Evolutionary conservation across 345 rosid species (phyloP), one percentile per base, ranked within the genome.

Genomic region (Euphorbia pulcherrima): DNA sequence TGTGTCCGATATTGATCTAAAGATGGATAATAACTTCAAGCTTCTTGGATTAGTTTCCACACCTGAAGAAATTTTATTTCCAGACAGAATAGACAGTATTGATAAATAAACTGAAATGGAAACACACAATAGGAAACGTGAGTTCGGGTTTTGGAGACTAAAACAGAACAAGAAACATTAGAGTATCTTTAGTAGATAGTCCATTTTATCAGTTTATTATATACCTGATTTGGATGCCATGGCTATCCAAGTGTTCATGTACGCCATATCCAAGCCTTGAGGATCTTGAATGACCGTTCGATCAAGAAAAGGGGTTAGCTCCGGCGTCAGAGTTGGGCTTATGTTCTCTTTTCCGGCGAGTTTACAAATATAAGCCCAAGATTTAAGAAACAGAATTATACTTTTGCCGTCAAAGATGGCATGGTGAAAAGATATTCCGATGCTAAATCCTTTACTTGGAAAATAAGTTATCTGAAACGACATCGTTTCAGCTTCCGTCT

Each of bases 341-440:
- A 11, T 11, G 27, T 8, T 18, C 0, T 11, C 23, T n/a, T 16
- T 4, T 62, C 24, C 11, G 47, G 16, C 12, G 0, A 27, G 26
- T 56, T 40, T 71, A 62, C 55, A 51, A 2, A 55, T n/a, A 40
- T 64, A 23, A 46, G 74, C 74, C 74, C 74, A 71, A 4, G 74
- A 61, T 56, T 62, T 71, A 8, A 71, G 2, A 46, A 62, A 62
- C 64, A 37, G 10, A 46, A 24, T 60, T 20, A 37, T 39, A 26
- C 48, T 60, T 37, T 60, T 37, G 16, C 74, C 74, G 26, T 71
- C 68, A 17, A 40, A 48, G 24, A 52, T 35, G 5, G 40, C 68
- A 58, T 62, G 74, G 61, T 62, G 74, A 58, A 41, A 20, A 1
- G 74, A 48, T 9, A 71, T 62, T 9, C 62, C 62, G 33, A 59